Base-by-base conservation (phyloP, 2,329 filamentous ascomycete species). In the Septoria linicola region DNA sequence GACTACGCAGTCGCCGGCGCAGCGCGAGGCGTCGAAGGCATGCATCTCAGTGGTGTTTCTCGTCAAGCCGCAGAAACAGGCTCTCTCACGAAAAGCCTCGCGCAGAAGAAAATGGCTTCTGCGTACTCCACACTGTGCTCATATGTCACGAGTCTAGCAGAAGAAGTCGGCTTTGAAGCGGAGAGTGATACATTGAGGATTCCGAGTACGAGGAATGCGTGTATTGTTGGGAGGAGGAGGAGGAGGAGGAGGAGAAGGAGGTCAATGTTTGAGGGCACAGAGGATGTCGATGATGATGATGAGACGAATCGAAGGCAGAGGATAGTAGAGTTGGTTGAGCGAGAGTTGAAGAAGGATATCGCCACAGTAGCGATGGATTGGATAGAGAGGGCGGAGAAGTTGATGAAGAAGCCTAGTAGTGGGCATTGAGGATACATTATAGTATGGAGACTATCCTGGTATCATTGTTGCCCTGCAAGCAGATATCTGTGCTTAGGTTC, bases 131-230 rank as follows among this genome's bases (percentile, higher is more conserved):
- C 87, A 1, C 79, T 99, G 13, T 89, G 92, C 16, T 81, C 81
- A 41, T 96, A 92, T 80, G 83, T 90, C 0, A 76, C 81, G 16
- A 73, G 76, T 21, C 78, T 99, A 35, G 84, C 87, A 0, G 73
- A 75, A 25, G 84, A 87, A 51, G 82, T 89, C 57, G 88, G 87
- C 1, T 96, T 85, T 77, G 72, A 77, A 4, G 79, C 88, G 1
- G 89, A 97, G 70, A 88, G 80, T 57, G 92, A 96, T 63, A 84
- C 93, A 76, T 70, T 99, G 62, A 79, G 92, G 39, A 97, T 99
- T 56, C 93, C 93, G 1, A 95, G 88, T 68, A 96, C 92, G 32
- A 78, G 93, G 55, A 97, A 97, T 69, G 83, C 85, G 14, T 89
- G 85, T 1, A 74, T 99, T 23, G 67, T 97, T 34, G 91, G 91